A percentile compares a stretch with the other conserved stretches of the same genome.
Evolutionary conservation across 2,329 filamentous ascomycete genomes (phyloP).

Genomic region (Ophiostoma novo-ulmi): DNA sequence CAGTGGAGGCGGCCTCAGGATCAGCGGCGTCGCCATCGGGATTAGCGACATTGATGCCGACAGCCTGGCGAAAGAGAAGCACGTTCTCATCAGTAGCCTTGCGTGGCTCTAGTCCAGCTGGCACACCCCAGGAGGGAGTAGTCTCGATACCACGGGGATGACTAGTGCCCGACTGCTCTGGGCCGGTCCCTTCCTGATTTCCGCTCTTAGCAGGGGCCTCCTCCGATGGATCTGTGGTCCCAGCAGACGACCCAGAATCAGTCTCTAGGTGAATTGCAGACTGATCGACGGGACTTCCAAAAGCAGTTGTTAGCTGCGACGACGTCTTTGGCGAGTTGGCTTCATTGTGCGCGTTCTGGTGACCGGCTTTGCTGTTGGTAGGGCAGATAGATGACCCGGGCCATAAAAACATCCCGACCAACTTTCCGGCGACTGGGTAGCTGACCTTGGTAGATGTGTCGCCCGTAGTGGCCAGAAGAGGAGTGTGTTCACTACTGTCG

Average conservation of each 20-base stretch:
- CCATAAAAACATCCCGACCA: background rate
- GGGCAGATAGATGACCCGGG: background rate
- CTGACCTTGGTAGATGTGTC: background rate
- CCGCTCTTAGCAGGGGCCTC: background rate
- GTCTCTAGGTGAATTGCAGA: background rate
- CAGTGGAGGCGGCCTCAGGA: conserved; percentile 31
- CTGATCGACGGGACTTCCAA: background rate
- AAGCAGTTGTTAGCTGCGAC: background rate
- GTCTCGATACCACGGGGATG: background rate
- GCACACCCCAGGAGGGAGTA: conserved; percentile 33
- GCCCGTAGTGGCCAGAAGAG: background rate
- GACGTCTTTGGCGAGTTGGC: background rate
- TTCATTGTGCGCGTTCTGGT: background rate
- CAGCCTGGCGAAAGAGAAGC: conserved; percentile 40
- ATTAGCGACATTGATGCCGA: conserved; percentile 39
- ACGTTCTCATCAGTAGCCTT: conserved; percentile 38
- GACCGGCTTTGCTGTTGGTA: background rate
- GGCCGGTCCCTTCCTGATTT: too few species aligned
- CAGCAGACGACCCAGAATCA: background rate
- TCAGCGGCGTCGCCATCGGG: conserved; percentile 13
- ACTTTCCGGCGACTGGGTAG: background rate
- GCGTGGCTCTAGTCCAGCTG: conserved; percentile 37
- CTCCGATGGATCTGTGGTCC: background rate
- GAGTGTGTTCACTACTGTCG: background rate
- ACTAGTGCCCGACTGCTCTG: background rate